Conservation (phyloP, 2,329 filamentous ascomycete genomes). For the Nigrograna mackinnonii region DNA sequence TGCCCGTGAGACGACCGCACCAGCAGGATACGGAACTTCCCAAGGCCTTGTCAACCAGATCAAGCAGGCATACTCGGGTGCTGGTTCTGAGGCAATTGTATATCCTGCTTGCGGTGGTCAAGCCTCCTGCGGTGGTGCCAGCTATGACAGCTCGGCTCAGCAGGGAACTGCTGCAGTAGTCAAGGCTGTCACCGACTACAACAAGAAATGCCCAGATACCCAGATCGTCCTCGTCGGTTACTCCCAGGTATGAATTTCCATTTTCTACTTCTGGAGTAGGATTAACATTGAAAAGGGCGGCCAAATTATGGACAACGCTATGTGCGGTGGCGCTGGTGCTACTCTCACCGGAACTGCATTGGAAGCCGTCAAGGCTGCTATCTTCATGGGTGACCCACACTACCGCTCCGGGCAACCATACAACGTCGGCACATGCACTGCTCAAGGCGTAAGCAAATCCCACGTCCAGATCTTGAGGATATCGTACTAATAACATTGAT, state of each 20-base stretch:
- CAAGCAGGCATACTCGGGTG: conserved; percentile 42
- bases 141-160: conserved; percentile 62
- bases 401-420: conserved; percentile 60
- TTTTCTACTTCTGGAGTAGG: neutral
- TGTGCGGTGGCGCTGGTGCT: conserved; percentile 59
- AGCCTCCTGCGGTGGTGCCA: conserved; percentile 59
- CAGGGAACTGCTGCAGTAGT: conserved; percentile 64
- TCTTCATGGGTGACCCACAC: conserved; percentile 68
- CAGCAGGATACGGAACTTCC: conserved; percentile 46
- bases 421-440: conserved; percentile 63
- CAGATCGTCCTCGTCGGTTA: conserved; percentile 66
- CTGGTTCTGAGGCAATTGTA: conserved; percentile 45
- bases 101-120: conserved; percentile 66
- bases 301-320: conserved; percentile 65
- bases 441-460: conserved; percentile 57
- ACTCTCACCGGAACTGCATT: conserved; percentile 55
- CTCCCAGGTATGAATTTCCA: conserved; percentile 59
- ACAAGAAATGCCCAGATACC: conserved; percentile 59
- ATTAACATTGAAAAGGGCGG: conserved; percentile 51
- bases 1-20: conserved; percentile 47
- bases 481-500: conserved; percentile 5
- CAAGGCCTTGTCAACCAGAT: conserved; percentile 45
- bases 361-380: conserved; percentile 63
- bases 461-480: neutral
- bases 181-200: conserved; percentile 62